phyloP scores from a whole-genome alignment of 768 basidiomycete genomes.

The Rhodotorula toruloides region DNA sequence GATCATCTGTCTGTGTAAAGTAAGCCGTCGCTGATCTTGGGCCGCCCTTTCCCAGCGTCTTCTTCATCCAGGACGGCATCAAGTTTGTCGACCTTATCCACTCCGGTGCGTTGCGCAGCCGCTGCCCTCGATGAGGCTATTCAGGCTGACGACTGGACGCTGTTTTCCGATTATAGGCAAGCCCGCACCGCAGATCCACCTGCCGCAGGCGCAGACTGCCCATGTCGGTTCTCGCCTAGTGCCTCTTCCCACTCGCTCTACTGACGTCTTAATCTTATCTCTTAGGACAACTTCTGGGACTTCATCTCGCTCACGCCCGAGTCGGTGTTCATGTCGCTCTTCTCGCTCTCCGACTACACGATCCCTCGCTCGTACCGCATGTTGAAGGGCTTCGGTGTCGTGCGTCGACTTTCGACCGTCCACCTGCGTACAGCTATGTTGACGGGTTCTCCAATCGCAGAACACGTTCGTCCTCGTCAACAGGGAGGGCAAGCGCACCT shows the following conservation, averaged over 20 bases:
- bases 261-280: too few species aligned
- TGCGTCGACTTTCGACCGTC: slow-evolving; percentile 75
- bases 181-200: slow-evolving; percentile 16
- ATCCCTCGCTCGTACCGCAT: slow-evolving; percentile 79
- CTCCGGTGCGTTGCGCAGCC: too few species aligned
- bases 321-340: slow-evolving; percentile 72
- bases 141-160: too few species aligned
- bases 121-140: too few species aligned
- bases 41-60: slow-evolving; percentile 33
- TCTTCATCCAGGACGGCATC: slow-evolving; percentile 47
- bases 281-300: slow-evolving; percentile 90
- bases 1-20: slow-evolving; percentile 59
- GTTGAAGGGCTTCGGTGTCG: slow-evolving; percentile 74
- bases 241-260: too few species aligned
- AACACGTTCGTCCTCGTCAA: slow-evolving; percentile 78
- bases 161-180: too few species aligned
- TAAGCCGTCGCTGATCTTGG: slow-evolving; percentile 45
- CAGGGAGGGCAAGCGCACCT: slow-evolving; percentile 59
- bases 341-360: slow-evolving; percentile 78
- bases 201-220: slow-evolving; percentile 46
- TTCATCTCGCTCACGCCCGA: slow-evolving; percentile 51
- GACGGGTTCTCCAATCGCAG: too few species aligned
- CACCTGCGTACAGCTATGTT: slow-evolving; percentile 55
- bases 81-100: slow-evolving; percentile 84
- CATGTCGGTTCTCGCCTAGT: too few species aligned